Evolutionary conservation across 192 early-diverging fungal species (phyloP).

Genomic region (Oehlia diaphana): DNA sequence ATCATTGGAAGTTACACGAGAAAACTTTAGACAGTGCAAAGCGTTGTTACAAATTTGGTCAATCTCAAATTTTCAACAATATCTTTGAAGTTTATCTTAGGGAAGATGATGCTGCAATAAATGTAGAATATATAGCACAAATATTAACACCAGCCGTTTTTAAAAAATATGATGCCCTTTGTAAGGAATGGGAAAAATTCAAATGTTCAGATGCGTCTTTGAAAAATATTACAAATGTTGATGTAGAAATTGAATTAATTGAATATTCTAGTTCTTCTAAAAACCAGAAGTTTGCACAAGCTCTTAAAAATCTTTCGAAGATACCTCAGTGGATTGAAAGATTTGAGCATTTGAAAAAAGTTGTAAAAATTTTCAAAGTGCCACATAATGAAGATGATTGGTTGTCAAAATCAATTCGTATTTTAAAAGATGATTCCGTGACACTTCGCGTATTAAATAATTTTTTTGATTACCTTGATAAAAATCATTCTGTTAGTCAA

Average conservation of each 20-base stretch:
- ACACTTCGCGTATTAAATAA: neutral
- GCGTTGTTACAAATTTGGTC: neutral
- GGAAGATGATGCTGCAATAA: neutral
- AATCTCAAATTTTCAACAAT: constrained; percentile 12
- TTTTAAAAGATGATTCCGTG: neutral
- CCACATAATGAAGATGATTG: neutral
- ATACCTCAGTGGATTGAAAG: neutral
- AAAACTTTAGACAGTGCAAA: neutral
- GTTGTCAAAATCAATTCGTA: neutral
- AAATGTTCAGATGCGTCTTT: neutral
- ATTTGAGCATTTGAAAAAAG: neutral
- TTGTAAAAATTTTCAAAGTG: neutral
- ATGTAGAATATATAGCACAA: neutral
- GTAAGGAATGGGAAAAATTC: constrained; percentile 1
- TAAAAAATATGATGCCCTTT: neutral
- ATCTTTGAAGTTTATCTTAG: neutral
- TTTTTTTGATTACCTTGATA: neutral
- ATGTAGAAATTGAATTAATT: constrained; percentile 8
- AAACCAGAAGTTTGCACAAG: neutral
- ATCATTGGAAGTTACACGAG: neutral
- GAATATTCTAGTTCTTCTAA: neutral
- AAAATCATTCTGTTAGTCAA: neutral
- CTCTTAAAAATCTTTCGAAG: neutral
- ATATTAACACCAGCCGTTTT: neutral
- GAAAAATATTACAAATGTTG: constrained; percentile 8